Evolutionary conservation across 768 basidiomycete genomes (phyloP), one percentile per base, ranked within the genome.

Genomic region (Boletus rufocinnamomeus): DNA sequence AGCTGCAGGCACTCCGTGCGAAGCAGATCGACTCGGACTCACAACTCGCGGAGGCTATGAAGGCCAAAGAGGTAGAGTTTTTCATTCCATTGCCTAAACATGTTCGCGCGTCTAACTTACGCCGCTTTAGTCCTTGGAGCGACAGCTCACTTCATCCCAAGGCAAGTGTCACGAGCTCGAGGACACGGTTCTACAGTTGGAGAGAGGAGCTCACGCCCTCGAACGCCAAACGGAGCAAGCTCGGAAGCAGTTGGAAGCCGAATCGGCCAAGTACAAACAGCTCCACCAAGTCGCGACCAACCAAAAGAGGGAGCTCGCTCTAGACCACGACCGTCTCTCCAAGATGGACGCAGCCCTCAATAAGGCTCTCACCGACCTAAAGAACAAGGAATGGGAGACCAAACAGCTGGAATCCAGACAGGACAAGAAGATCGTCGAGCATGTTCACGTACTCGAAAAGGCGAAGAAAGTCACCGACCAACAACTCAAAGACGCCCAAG

Each of bases 391-490:
- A 65, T 89, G 87, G 84, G 91, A 95, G 56, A 83, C 93, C 62
- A 91, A 87, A 63, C 89, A 95, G 62, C 76, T 98, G 10, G 86
- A 90, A 52, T 88, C 91, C 3, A 86, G 83, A 69, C 90, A 97
- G 69, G 93, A 98, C 78, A 98, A 95, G 77, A 97, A 92, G n/a
- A 95, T 97, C 58, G 95, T 98, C 45, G 95, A 98, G 73, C 96
- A 98, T 68, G 93, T 97, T 27, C 88, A 98, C 70, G 96, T 98
- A 30, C 81, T 96, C 13, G 95, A 98, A 71, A 92, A 95, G 70
- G 96, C 96, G 17, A 98, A 98, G 73, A 87, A 87, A 37, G 87
- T 96, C 56, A 95, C 96, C 1, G 96, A 98, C 70, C 85, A 89
- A 40, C 93, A 97, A 68, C 84, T 98, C 17, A 84, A 80, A 21